phyloP scores from a whole-genome alignment of 2,329 filamentous ascomycete species.

The Xenosphaeropsis pyriputrescens region DNA sequence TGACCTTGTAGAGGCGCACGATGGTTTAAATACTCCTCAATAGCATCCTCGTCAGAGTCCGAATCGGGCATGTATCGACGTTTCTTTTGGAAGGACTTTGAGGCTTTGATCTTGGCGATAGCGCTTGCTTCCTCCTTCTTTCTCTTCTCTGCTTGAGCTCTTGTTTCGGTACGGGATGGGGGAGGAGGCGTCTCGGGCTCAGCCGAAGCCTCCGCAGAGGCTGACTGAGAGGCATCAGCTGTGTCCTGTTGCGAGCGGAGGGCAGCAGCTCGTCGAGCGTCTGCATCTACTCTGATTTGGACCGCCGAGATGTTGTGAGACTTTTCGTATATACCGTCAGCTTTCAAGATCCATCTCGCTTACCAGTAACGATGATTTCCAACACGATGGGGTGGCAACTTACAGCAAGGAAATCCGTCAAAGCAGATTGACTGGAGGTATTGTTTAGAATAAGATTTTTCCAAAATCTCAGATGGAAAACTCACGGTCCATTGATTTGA shows the following conservation, averaged over 20 bases:
- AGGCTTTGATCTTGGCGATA: constrained; percentile 46
- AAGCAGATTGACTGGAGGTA: constrained; percentile 33
- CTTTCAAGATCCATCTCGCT: neutral
- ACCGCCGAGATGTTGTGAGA: constrained; percentile 57
- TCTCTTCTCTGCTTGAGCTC: constrained; percentile 15
- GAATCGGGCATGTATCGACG: constrained; percentile 22
- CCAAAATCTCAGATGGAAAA: constrained; percentile 1
- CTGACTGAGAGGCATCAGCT: constrained; percentile 27
- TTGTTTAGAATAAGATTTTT: constrained; percentile 2
- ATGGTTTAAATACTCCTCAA: constrained; percentile 30
- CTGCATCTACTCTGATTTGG: constrained; percentile 35
- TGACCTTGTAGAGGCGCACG: constrained; percentile 42
- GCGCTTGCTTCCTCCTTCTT: constrained; percentile 29
- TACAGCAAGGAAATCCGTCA: constrained; percentile 54
- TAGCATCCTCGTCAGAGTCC: constrained; percentile 31
- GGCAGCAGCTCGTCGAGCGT: constrained; percentile 28
- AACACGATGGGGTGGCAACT: constrained; percentile 11
- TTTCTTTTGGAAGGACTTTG: constrained; percentile 40
- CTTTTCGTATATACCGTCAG: constrained; percentile 17
- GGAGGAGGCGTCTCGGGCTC: constrained; percentile 15
- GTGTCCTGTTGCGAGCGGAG: constrained; percentile 11
- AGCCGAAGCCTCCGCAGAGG: constrained; percentile 17
- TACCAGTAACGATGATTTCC: neutral
- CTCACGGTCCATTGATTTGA: constrained; percentile 17
- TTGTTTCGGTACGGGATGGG: constrained; percentile 11